Base-by-base conservation (phyloP, 2,329 filamentous ascomycete genomes). In the Calycina marina region DNA sequence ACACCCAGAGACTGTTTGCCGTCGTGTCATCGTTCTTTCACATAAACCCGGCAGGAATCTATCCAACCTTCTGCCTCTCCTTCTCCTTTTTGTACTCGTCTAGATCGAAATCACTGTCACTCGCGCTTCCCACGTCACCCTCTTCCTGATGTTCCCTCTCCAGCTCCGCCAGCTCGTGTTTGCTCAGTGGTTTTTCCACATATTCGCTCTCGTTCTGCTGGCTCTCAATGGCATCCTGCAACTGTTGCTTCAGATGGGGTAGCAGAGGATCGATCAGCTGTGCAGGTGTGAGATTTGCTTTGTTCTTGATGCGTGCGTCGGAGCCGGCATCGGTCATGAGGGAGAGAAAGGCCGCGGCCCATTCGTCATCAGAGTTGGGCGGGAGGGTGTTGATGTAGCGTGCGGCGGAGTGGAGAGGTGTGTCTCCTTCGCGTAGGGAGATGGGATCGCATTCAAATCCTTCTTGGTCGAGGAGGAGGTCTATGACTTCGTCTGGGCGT, bases 271-370 rank as follows among this genome's bases (percentile, higher is more conserved):
- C 81, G 34, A 77, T 76, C 39, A 88, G 67, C 56, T 85, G 76
- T 33, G 68, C 51, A 16, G 82, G 67, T 31, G 75, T 81, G 38
- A 84, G 65, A 47, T 77, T 76, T 32, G 72, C 77, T 57, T 77
- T 79, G 61, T 88, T 88, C 55, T 62, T 59, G 60, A 71, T 62
- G 43, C 62, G 61, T 4, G 69, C 65, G 49, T 75, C 69, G 40
- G 67, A 70, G 36, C 83, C 83, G 34, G 82, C 82, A 58, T 90
- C 82, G 42, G 88, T 67, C 65, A 92, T 73, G 65, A 90, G 83
- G 46, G 77, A 68, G 44, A 88, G 68, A 33, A 90, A 65, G 12
- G 69, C 65, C 45, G 65, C 61, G 44, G 76, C 80, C 42, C 72
- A 72, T 39, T 68, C 62, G 56, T 72, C 69, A 54, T 81, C 72